Base-by-base conservation (phyloP, 305 asterid genomes). In the Solanum hybrid region DNA sequence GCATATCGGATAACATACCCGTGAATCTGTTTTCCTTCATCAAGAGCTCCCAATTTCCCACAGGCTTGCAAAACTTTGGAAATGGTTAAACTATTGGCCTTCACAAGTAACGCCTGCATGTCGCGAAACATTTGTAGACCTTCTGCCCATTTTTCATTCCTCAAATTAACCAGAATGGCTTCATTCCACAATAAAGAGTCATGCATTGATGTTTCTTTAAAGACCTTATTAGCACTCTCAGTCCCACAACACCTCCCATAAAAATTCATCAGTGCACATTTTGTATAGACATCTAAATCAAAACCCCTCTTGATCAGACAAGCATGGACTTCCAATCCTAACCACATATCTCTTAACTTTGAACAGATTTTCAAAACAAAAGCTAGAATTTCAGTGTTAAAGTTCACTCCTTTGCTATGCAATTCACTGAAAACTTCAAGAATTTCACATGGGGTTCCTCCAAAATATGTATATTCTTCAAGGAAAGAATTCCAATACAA, bases 221-320 rank as follows among this genome's bases (percentile, higher is more conserved):
- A 93, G 57, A 80, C 93, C 90, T 79, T 88, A 89, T 92, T 87
- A 83, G 93, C 94, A 89, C 89, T 90, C 26, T 91, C 92, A 65
- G 65, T 51, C 45, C 84, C 94, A 85, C 75, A 90, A 41, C 92
- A 92, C 37, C 89, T 90, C 85, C 94, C 93, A 90, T 93, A 93
- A n/a, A 93, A 91, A 87, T 93, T 92, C 91, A 93, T 91, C 45
- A 93, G 90, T 75, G 93, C 94, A 89, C 93, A 92, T 90, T 89
- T 91, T 36, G 87, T 87, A 89, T 92, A 89, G 75, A 89, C 92
- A 90, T 93, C 90, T 33, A 89, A 87, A 89, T 92, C 91, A 76
- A 92, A 89, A 22, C 94, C 94, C 31, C 79, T 92, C 89, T 93
- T 93, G 87, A 92, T 92, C 89, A 92, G 83, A 88, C 84, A 89